These are phyloP conservation scores for Biscogniauxia marginata DNA, from an alignment of 2,329 filamentous ascomycete species.

Conservation along the genomic window DNA sequence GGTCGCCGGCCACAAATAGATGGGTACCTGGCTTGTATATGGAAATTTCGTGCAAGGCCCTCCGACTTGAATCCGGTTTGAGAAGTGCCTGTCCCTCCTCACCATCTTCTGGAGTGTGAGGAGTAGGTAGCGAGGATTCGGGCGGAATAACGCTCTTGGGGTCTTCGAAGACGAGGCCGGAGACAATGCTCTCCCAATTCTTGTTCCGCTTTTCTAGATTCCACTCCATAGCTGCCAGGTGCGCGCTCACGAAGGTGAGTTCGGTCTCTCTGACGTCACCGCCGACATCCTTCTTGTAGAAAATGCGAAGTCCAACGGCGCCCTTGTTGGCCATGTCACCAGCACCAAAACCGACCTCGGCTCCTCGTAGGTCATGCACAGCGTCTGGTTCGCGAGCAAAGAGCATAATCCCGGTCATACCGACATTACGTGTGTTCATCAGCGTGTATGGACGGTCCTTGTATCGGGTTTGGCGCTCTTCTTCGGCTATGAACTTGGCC, in stretches of 20 bases:
- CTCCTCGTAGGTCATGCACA: conserved; percentile 68
- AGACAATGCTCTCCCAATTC: conserved; percentile 85
- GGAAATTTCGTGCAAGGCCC: conserved; percentile 53
- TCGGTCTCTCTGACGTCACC: conserved; percentile 47
- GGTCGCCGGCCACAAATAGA: conserved; percentile 84
- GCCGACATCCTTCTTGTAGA: conserved; percentile 46
- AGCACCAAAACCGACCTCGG: conserved; percentile 79
- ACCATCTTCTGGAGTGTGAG: conserved; percentile 9
- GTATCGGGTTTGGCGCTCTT: conserved; percentile 16
- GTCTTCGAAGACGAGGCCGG: conserved; percentile 72
- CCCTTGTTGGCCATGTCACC: conserved; percentile 95
- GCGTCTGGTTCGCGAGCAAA: conserved; percentile 67
- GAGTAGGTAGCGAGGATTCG: conserved; percentile 11
- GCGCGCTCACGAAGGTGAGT: conserved; percentile 83
- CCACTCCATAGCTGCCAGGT: conserved; percentile 85
- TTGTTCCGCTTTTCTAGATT: conserved; percentile 72
- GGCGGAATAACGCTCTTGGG: conserved; percentile 38
- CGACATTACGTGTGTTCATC: conserved; percentile 70
- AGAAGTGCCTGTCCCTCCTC: conserved; percentile 27
- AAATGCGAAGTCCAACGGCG: conserved; percentile 74
- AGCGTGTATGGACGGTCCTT: conserved; percentile 60
- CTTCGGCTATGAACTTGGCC: conserved; percentile 34
- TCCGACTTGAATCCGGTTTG: conserved; percentile 27
- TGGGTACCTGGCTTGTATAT: conserved; percentile 76
- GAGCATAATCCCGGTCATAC: conserved; percentile 87